Evolutionary conservation across 2,329 filamentous ascomycete species (phyloP).

Genomic region (Tolypocladium ovalisporum): DNA sequence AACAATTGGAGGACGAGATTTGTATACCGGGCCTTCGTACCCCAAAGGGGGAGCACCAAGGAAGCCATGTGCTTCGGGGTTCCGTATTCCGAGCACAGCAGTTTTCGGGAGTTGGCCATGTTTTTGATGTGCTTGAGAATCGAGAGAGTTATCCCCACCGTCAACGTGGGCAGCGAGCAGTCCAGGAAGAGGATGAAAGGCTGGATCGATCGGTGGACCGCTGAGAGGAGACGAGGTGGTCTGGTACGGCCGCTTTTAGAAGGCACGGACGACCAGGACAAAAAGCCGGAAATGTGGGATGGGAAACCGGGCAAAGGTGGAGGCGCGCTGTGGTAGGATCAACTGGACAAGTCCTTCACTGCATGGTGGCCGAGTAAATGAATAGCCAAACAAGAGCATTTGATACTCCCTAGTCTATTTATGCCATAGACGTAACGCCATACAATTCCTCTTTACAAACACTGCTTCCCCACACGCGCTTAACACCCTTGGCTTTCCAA

Average conservation of each 20-base stretch:
- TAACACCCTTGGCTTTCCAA: background rate
- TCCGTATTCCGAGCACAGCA: constrained; percentile 92
- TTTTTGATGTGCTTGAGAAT: constrained; percentile 84
- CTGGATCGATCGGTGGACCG: constrained; percentile 54
- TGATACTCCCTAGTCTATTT: background rate
- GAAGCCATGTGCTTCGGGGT: constrained; percentile 86
- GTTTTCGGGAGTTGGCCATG: constrained; percentile 86
- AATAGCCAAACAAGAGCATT: background rate
- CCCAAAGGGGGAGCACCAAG: constrained; percentile 72
- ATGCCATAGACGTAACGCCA: background rate
- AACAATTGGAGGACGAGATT: constrained; percentile 70
- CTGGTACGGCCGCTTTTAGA: constrained; percentile 32
- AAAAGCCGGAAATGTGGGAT: constrained; percentile 22
- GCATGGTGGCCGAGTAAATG: background rate
- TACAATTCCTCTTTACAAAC: background rate
- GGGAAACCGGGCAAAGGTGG: constrained; percentile 26
- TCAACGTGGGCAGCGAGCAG: constrained; percentile 61
- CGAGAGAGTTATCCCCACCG: constrained; percentile 84
- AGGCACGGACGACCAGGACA: constrained; percentile 22
- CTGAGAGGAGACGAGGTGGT: constrained; percentile 46
- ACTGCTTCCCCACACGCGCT: no score
- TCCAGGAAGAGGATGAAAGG: constrained; percentile 49
- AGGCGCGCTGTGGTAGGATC: constrained; percentile 26
- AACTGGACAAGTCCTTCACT: background rate
- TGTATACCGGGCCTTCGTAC: constrained; percentile 57